phyloP scores from a whole-genome alignment of 2,329 filamentous ascomycete species.

The Dactylellina leptospora region DNA sequence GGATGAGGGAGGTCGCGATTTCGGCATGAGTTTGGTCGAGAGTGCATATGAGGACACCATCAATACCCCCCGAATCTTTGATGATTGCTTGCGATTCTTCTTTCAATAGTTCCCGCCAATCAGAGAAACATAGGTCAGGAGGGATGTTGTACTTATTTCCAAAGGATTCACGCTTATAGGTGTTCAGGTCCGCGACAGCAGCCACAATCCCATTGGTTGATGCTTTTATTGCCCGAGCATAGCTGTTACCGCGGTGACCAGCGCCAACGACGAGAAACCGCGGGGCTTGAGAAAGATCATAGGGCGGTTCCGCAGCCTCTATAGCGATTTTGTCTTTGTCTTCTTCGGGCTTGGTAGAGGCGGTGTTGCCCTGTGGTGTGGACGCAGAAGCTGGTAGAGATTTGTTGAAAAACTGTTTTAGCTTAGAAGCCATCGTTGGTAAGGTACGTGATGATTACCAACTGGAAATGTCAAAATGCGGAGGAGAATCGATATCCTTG shows the following conservation, averaged over 20 bases:
- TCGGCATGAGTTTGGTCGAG: slow-evolving; percentile 88
- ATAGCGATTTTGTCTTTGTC: too few species aligned
- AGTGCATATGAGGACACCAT: slow-evolving; percentile 75
- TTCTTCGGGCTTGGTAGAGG: too few species aligned
- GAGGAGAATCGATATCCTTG: too few species aligned
- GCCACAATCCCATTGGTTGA: slow-evolving; percentile 74
- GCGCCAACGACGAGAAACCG: slow-evolving; percentile 83
- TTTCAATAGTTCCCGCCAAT: slow-evolving; percentile 77
- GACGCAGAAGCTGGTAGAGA: slow-evolving; percentile 2
- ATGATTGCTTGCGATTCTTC: slow-evolving; percentile 59
- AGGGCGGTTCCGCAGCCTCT: slow-evolving; percentile 13
- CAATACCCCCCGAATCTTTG: slow-evolving; percentile 60
- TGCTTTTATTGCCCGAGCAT: slow-evolving; percentile 72
- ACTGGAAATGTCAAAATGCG: too few species aligned
- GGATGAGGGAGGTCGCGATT: slow-evolving; percentile 71
- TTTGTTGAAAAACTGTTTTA: slow-evolving; percentile 31
- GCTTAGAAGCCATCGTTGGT: slow-evolving; percentile 27
- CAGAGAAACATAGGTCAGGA: slow-evolving; percentile 74
- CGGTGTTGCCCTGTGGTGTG: too few species aligned
- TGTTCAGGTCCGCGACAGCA: slow-evolving; percentile 81
- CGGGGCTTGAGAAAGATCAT: slow-evolving; percentile 59
- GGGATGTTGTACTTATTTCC: slow-evolving; percentile 68
- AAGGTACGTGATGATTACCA: too few species aligned
- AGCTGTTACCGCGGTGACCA: slow-evolving; percentile 78
- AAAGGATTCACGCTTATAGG: slow-evolving; percentile 77